These are phyloP conservation scores for Eleusine coracana DNA, from an alignment of 176 grass and related monocot species.

Conservation along the genomic window DNA sequence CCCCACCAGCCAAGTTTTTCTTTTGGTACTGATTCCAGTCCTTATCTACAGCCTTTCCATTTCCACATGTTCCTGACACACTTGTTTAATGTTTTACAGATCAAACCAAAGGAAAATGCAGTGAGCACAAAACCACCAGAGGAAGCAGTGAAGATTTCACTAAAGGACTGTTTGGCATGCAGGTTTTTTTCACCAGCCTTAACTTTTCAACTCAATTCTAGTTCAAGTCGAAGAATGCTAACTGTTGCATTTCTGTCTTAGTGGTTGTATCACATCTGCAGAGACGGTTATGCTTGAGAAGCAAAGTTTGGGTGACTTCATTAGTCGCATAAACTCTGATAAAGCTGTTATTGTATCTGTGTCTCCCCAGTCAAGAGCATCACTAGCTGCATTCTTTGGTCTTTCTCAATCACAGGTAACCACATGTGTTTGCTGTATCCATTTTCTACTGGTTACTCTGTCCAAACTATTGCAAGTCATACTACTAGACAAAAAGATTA, in stretches of 20 bases:
- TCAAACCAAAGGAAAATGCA: constrained; percentile 57
- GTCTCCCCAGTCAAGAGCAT: constrained; percentile 96
- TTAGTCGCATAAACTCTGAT: constrained; percentile 62
- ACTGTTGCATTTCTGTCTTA: constrained; percentile 47
- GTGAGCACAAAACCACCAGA: constrained; percentile 62
- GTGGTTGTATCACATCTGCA: constrained; percentile 95
- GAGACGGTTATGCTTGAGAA: constrained; percentile 99
- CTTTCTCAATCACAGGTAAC: constrained; percentile 82
- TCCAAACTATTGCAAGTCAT: not conserved
- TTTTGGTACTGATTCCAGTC: not conserved
- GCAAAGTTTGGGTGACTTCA: constrained; percentile 87
- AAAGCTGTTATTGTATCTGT: constrained; percentile 82
- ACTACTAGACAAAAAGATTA: not conserved
- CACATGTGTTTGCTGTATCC: not conserved
- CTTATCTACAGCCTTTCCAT: not conserved
- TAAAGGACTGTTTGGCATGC: constrained; percentile 97
- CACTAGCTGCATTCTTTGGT: constrained; percentile 82
- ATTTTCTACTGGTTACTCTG: not conserved
- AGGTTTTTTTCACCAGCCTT: constrained; percentile 53
- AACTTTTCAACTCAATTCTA: not conserved
- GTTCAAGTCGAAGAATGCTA: constrained; percentile 20
- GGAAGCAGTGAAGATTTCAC: constrained; percentile 92
- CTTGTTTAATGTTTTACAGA: constrained; percentile 41
- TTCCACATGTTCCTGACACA: constrained; percentile 15
- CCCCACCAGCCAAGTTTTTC: not conserved